A percentile compares a stretch with the other conserved stretches of the same genome.
These are phyloP conservation scores for Gastrolobium villosum DNA, from an alignment of 306 rosid species.

Conservation along the genomic window DNA sequence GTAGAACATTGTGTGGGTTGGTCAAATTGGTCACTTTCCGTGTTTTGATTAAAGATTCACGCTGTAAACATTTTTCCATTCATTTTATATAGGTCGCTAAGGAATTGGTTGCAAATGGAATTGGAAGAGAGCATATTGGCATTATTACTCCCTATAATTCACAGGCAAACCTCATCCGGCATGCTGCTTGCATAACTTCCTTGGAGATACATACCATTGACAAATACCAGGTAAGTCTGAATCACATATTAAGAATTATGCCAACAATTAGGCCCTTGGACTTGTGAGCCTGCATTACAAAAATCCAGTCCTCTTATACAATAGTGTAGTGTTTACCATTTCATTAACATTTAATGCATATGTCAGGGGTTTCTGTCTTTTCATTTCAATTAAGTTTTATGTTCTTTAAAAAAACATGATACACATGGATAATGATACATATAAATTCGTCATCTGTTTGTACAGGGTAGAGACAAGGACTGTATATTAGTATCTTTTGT, in stretches of 20 bases:
- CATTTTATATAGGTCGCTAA: constrained; percentile 64
- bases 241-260: not conserved
- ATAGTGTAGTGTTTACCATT: not conserved
- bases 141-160: constrained; percentile 95
- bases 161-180: constrained; percentile 86
- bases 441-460: constrained; percentile 10
- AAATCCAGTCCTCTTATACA: constrained; percentile 3
- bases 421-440: constrained; percentile 1
- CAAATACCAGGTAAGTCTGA: constrained; percentile 82
- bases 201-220: constrained; percentile 97
- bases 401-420: not conserved
- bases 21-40: not conserved
- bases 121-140: constrained; percentile 77
- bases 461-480: constrained; percentile 96
- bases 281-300: not conserved
- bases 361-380: not conserved
- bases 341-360: constrained; percentile 25
- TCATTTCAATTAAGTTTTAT: constrained; percentile 18
- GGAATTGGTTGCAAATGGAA: constrained; percentile 76
- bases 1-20: constrained; percentile 2
- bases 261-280: not conserved
- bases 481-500: constrained; percentile 92
- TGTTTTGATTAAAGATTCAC: constrained; percentile 13
- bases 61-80: constrained; percentile 28
- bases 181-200: constrained; percentile 57